phyloP scores from a whole-genome alignment of 148 eudicot species.

The Polygonum maritimum region DNA sequence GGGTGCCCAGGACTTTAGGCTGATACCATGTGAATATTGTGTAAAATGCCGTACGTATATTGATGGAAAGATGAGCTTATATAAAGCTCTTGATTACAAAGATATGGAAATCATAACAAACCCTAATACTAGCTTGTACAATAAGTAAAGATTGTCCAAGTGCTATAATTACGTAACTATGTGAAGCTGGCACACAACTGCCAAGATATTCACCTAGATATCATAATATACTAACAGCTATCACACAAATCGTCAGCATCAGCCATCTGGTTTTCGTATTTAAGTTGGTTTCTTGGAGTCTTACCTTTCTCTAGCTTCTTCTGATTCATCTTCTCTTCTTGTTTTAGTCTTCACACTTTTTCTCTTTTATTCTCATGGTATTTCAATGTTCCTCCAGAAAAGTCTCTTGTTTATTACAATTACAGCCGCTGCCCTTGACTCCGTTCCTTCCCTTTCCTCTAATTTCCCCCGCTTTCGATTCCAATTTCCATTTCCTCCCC shows the following conservation, averaged over 20 bases:
- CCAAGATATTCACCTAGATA: neutral
- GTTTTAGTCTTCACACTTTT: neutral
- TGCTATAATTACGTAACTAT: too few relatives aligned
- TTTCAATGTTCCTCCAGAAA: neutral
- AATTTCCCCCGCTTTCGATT: neutral
- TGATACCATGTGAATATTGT: too few relatives aligned
- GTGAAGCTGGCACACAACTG: too few relatives aligned
- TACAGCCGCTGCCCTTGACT: slow-evolving; percentile 28
- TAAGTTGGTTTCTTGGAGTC: neutral
- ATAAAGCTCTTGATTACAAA: too few relatives aligned
- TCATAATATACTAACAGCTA: neutral
- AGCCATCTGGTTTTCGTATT: neutral
- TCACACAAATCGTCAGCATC: neutral
- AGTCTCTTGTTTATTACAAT: slow-evolving; percentile 28
- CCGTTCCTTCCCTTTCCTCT: slow-evolving; percentile 19
- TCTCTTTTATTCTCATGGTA: neutral
- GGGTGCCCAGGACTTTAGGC: too few relatives aligned
- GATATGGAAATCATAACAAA: too few relatives aligned
- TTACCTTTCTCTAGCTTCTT: neutral
- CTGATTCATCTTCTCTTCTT: neutral
- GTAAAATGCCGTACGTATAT: too few relatives aligned
- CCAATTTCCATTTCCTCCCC: neutral
- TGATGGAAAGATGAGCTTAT: too few relatives aligned
- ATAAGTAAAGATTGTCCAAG: too few relatives aligned
- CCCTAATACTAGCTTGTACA: too few relatives aligned